phyloP scores from a whole-genome alignment of 2,329 filamentous ascomycete species.

The Trichoderma afroharzianum region DNA sequence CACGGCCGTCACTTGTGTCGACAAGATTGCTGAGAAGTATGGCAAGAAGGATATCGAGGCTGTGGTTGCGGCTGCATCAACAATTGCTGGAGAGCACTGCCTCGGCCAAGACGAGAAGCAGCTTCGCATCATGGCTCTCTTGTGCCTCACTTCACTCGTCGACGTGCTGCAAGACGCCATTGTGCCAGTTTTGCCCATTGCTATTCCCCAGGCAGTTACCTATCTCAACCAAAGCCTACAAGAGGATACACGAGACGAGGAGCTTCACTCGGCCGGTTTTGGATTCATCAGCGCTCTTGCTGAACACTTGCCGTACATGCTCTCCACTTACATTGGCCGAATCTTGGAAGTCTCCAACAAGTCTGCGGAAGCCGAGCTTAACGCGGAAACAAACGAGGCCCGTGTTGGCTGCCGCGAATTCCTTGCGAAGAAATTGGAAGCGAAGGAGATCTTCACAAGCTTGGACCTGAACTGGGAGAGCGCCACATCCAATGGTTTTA shows the following conservation, averaged over 20 bases:
- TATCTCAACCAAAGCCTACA: conserved; percentile 64
- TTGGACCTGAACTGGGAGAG: conserved; percentile 68
- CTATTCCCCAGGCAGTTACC: conserved; percentile 67
- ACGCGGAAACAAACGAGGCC: conserved; percentile 59
- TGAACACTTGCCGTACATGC: conserved; percentile 84
- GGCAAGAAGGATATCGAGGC: conserved; percentile 84
- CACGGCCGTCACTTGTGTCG: conserved; percentile 82
- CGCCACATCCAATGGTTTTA: conserved; percentile 59
- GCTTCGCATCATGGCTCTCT: conserved; percentile 76
- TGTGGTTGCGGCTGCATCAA: conserved; percentile 70
- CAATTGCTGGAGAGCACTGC: conserved; percentile 72
- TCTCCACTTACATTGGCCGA: conserved; percentile 71
- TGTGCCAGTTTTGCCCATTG: conserved; percentile 74
- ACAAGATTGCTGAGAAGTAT: conserved; percentile 91
- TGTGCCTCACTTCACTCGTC: conserved; percentile 84
- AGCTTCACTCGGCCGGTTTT: conserved; percentile 78
- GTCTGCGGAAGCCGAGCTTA: conserved; percentile 62
- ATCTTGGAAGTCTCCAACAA: conserved; percentile 69
- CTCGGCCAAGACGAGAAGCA: conserved; percentile 69
- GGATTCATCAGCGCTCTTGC: conserved; percentile 75
- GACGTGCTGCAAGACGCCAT: conserved; percentile 85
- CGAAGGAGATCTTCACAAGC: conserved; percentile 70
- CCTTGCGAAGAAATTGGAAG: conserved; percentile 71
- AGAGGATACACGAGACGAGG: conserved; percentile 50
- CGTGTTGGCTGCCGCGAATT: conserved; percentile 68